phyloP scores from a whole-genome alignment of 1,284 basidiomycete genomes.

The Omphalotus olearius region DNA sequence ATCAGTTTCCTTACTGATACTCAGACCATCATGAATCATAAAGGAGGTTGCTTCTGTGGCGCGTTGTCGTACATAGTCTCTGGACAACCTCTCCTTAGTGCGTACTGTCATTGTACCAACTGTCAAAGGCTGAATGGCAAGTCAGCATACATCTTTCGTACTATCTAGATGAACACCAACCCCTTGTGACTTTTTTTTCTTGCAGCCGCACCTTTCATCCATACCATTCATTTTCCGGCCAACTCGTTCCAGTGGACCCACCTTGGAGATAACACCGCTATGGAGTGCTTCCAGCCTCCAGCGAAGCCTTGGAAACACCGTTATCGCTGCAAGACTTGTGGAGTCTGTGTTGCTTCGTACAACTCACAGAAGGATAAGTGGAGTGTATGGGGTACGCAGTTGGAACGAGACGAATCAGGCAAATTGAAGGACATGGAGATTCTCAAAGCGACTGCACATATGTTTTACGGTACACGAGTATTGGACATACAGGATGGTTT shows the following conservation, averaged over 20 bases:
- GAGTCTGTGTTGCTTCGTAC: slow-evolving; percentile 43
- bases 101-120: slow-evolving; percentile 61
- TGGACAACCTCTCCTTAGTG: slow-evolving; percentile 46
- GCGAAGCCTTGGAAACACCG: slow-evolving; percentile 53
- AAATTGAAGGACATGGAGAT: slow-evolving; percentile 45
- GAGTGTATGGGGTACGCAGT: slow-evolving; percentile 52
- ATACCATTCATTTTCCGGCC: slow-evolving; percentile 52
- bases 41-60: slow-evolving; percentile 54
- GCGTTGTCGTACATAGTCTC: slow-evolving; percentile 39
- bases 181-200: slow-evolving; percentile 1
- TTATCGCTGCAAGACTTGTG: slow-evolving; percentile 57
- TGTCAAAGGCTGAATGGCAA: slow-evolving; percentile 56
- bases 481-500: slow-evolving; percentile 50
- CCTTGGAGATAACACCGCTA: slow-evolving; percentile 23
- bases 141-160: slow-evolving; percentile 12
- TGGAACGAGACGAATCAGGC: slow-evolving; percentile 46
- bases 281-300: slow-evolving; percentile 43
- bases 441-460: slow-evolving; percentile 55
- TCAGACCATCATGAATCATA: slow-evolving; percentile 8
- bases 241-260: slow-evolving; percentile 51
- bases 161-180: not conserved
- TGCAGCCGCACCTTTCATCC: slow-evolving; percentile 55
- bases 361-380: slow-evolving; percentile 41
- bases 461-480: slow-evolving; percentile 60
- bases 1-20: too few relatives aligned